Base-by-base conservation (phyloP, 1,284 basidiomycete species). In the Sanghuangporus weigelae region DNA sequence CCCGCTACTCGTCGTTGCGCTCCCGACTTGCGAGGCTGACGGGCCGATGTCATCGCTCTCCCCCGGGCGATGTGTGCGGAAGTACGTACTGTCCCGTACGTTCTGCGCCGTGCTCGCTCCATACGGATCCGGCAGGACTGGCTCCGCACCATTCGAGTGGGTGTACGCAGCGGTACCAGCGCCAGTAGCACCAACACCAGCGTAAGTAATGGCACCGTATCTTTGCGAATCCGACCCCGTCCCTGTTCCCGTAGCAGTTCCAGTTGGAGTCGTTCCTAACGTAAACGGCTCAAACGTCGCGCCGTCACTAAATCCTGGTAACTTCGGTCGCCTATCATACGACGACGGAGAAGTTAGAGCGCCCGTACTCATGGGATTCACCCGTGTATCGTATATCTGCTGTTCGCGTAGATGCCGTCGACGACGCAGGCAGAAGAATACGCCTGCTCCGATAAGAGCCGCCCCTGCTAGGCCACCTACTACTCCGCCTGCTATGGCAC, bases 401-500 rank as follows among this genome's bases (percentile, higher is more conserved):
- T 56, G 49, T 14, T 59, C 44, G 40, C 11, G 56, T 5, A 49
- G 23, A 16, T 23, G 23, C n/a, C 59, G 55, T 8, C 64, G 55
- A 14, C 64, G 60, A 16, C 64, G 55, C 16, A 59, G 7, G 35
- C 38, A 63, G 61, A 60, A 63, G 57, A 63, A 66, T 1, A 60
- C 26, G 4, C n/a, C 53, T 23, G 56, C 19, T 5, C 49, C 65
- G 23, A 66, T 36, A 11, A 57, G 44, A 31, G n/a, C 44, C 10
- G 59, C 7, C 8, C n/a, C 61, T 31, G 50, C 62, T 19, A 66
- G 2, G 6, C 39, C 65, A 35, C 62, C 65, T n/a, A 66, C 44
- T 1, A 66, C 65, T 4, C 65, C 65, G 19, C 65, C 65, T 14
- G 61, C 65, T 31, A 66, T 66, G 12, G 62, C 62, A 23, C 65